Base-by-base conservation (phyloP, 306 rosid genomes). In the Spatholobus suberectus region DNA sequence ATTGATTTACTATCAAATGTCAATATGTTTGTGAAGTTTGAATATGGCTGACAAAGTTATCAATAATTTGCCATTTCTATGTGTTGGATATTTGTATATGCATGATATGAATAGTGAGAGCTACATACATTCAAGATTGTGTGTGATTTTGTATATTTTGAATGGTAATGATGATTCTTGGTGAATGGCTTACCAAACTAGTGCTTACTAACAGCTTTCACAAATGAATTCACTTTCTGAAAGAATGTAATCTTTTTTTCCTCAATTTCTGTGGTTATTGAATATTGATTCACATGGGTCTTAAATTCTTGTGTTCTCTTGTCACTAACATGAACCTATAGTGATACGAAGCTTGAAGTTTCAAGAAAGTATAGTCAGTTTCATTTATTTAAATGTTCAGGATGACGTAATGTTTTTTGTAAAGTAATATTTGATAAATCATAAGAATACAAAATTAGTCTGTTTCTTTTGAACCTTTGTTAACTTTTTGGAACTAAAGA, bases 1-100 rank as follows among this genome's bases (percentile, higher is more conserved):
- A 63, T 74, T 73, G 44, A 7, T 84, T 61, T 87, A 32, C 65
- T 40, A 62, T 59, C 57, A n/a, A n/a, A n/a, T n/a, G n/a, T n/a
- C n/a, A 63, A 24, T 77, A 49, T 73, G 72, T 75, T 59, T 38
- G 14, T 65, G 10, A 63, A 47, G 80, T 57, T 70, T 58, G 37
- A 65, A 81, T 59, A 71, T 51, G 14, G 40, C 24, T 73, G 54
- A 29, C 75, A 55, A n/a, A 29, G 54, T 61, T 49, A 41, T 61
- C 37, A 75, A 17, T 75, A 47, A 38, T 34, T 79, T 15, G 24
- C 52, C 21, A 65, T 41, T 70, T 41, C 6, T 41, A 8, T 17
- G 23, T 59, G 57, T 32, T 65, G n/a, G 18, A 40, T 86, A 70
- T 54, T 76, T 54, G 5, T 67, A 47, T 61, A 32, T 7, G 29